phyloP scores from a whole-genome alignment of 1,139 yeast genomes.

The Saccharomyces hybrid region DNA sequence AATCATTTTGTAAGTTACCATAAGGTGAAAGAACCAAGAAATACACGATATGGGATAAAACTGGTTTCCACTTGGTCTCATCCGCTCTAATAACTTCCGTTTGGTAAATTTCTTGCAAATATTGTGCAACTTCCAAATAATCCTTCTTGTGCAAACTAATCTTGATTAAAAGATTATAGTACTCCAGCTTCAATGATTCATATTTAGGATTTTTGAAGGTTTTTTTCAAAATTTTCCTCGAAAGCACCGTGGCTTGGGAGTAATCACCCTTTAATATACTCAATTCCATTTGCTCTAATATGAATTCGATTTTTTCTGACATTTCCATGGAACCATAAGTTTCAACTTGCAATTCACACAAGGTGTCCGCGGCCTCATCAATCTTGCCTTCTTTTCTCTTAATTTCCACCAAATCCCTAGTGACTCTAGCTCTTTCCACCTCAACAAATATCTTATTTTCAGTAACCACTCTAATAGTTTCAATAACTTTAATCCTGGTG shows the following conservation, averaged over 20 bases:
- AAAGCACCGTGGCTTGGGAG: slow-evolving; percentile 74
- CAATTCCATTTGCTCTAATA: slow-evolving; percentile 80
- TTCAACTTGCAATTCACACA: slow-evolving; percentile 94
- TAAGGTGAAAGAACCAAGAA: slow-evolving; percentile 78
- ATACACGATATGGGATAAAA: slow-evolving; percentile 65
- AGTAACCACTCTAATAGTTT: slow-evolving; percentile 75
- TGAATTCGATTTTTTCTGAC: slow-evolving; percentile 83
- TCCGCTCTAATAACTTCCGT: slow-evolving; percentile 61
- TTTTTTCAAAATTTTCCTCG: slow-evolving; percentile 80
- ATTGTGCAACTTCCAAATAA: slow-evolving; percentile 75
- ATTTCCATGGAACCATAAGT: slow-evolving; percentile 94
- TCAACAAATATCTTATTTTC: slow-evolving; percentile 94
- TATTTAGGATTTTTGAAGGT: slow-evolving; percentile 52
- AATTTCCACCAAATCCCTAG: slow-evolving; percentile 74
- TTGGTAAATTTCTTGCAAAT: slow-evolving; percentile 71
- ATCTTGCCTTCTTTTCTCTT: slow-evolving; percentile 59
- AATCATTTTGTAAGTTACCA: slow-evolving; percentile 83
- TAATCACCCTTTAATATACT: slow-evolving; percentile 81
- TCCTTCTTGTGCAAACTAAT: slow-evolving; percentile 72
- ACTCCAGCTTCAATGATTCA: slow-evolving; percentile 62
- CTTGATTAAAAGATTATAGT: slow-evolving; percentile 70
- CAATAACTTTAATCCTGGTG: slow-evolving; percentile 66
- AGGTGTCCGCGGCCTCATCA: slow-evolving; percentile 81
- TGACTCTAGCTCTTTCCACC: slow-evolving; percentile 90
- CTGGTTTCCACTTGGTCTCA: slow-evolving; percentile 46